These are phyloP conservation scores for Taiozyma sp. DNA, from an alignment of 1,139 yeast species.

Conservation along the genomic window DNA sequence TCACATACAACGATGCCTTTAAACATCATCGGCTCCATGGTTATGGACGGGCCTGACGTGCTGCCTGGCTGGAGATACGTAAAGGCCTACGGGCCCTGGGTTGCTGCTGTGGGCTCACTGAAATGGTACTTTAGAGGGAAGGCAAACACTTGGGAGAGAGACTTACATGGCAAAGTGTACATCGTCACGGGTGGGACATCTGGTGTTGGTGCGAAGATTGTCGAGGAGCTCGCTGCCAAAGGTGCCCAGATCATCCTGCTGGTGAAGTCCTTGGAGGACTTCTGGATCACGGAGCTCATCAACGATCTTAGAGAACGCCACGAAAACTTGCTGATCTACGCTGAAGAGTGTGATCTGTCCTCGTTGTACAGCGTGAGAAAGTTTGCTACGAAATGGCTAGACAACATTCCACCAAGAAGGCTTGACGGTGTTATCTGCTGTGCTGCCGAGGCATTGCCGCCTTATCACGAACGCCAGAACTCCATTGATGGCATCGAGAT, in stretches of 20 bases:
- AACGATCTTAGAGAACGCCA: constrained; percentile 71
- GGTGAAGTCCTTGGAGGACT: constrained; percentile 59
- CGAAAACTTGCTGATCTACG: constrained; percentile 71
- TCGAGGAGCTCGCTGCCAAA: constrained; percentile 61
- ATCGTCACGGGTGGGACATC: constrained; percentile 87
- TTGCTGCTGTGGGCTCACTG: constrained; percentile 40
- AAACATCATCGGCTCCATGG: constrained; percentile 62
- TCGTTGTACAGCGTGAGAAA: constrained; percentile 75
- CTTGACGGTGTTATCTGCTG: constrained; percentile 85
- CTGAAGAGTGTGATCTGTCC: constrained; percentile 81
- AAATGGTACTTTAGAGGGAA: constrained; percentile 79
- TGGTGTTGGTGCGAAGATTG: constrained; percentile 81
- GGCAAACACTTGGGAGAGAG: constrained; percentile 84
- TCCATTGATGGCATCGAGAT: constrained; percentile 81
- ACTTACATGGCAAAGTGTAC: constrained; percentile 86
- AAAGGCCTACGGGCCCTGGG: constrained; percentile 48
- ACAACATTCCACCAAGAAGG: constrained; percentile 85
- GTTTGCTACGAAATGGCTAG: constrained; percentile 93
- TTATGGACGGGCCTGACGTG: constrained; percentile 65
- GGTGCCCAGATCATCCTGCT: constrained; percentile 88
- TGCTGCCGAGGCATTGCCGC: constrained; percentile 81
- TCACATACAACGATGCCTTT: constrained; percentile 63
- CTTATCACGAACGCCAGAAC: constrained; percentile 52
- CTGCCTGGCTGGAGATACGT: constrained; percentile 71
- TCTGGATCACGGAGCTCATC: constrained; percentile 77